Evolutionary conservation across 768 basidiomycete species (phyloP), one percentile per base, ranked within the genome.

Genomic region (Boletus rufocinnamomeus): DNA sequence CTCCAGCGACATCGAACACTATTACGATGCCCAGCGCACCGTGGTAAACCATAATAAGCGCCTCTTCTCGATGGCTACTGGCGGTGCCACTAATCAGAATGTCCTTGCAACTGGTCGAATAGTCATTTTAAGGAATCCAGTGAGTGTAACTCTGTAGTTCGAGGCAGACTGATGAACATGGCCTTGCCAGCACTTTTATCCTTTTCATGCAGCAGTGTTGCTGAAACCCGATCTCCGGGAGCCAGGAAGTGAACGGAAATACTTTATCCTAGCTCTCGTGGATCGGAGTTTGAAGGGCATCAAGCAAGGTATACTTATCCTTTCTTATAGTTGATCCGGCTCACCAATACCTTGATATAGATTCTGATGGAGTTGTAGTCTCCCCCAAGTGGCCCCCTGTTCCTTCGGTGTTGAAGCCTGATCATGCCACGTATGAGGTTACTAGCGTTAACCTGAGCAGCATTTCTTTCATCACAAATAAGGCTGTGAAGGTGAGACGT

Each of bases 401-500:
- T 2, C 78, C 86, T 1, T 70, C 72, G 21, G 76, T 74, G 2
- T 69, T 89, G 17, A 59, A 76, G 4, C 78, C 82, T 0, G 75
- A 83, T 2, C 76, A 84, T 35, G 77, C 79, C 2, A 80, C 80
- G 1, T 96, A 93, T 68, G 86, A 97, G 56, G 68, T 93, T 14
- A 73, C 76, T 3, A 72, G 77, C 4, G 81, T 97, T 6, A 82
- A 89, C 1, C 68, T 92, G 41, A 84, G 83, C 23, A 92, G 89
- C 65, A 86, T 99, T 46, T 77, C 83, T 17, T 74, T 95, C 51
- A 84, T 98, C 8, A 88, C 93, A 14, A 83, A 81, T 52, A 79
- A 80, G 35, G 78, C 74, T 4, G 72, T 93, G 62, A 95, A 97
- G 84, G 94, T 90, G 91, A 95, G 82, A 86, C 48, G 0, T 87